A percentile compares a stretch with the other conserved stretches of the same genome.
These are phyloP conservation scores for Diaporthe ilicicola DNA, from an alignment of 2,329 filamentous ascomycete genomes.

Conservation along the genomic window DNA sequence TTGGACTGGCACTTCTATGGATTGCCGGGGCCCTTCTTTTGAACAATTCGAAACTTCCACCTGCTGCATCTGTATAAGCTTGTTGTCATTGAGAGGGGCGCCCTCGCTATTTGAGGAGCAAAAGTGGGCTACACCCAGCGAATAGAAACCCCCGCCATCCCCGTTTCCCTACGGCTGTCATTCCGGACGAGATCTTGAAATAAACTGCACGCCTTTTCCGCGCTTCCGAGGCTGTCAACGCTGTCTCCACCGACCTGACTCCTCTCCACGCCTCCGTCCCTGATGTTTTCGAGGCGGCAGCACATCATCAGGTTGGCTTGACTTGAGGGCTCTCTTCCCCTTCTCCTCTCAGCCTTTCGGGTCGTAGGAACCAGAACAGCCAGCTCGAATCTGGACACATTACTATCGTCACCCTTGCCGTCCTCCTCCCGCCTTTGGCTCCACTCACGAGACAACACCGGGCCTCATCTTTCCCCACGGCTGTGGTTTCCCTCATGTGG, in stretches of 20 bases:
- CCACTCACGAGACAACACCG: not conserved
- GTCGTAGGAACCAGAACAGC: not conserved
- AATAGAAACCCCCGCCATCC: not conserved
- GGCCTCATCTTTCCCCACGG: conserved; percentile 3
- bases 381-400: not conserved
- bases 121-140: conserved; percentile 18
- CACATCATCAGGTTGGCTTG: conserved; percentile 1
- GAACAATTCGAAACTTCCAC: conserved; percentile 24
- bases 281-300: not conserved
- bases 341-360: not conserved
- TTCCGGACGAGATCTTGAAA: conserved; percentile 9
- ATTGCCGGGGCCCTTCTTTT: conserved; percentile 24
- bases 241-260: not conserved
- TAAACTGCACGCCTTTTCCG: conserved; percentile 1
- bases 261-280: not conserved
- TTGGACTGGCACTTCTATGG: not conserved
- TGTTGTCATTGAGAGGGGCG: conserved; percentile 7
- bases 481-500: conserved; percentile 2
- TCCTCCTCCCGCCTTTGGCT: not conserved
- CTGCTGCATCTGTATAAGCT: conserved; percentile 27
- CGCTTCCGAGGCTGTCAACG: not conserved
- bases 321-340: not conserved
- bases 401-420: not conserved
- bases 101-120: conserved; percentile 24
- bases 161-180: not conserved